Evolutionary conservation across 495 filamentous ascomycete genomes (phyloP).

Genomic region (Penicillium cataractarum): DNA sequence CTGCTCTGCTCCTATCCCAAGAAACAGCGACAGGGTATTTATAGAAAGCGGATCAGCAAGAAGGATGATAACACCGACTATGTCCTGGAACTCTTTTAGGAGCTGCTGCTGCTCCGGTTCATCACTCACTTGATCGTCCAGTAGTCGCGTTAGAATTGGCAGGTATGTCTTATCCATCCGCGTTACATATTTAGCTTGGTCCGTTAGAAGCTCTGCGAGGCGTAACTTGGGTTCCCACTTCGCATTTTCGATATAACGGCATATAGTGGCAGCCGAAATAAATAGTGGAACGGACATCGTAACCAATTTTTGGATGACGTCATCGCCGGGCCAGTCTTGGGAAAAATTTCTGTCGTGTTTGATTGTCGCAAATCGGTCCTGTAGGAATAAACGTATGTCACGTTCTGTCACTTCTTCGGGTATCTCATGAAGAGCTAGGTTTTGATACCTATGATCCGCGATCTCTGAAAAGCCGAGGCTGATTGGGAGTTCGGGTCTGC

Average conservation of each 20-base stretch:
- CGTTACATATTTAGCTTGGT: too few species aligned
- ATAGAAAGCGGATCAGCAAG: too few species aligned
- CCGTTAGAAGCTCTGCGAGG: constrained; percentile 18
- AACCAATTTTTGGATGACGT: constrained; percentile 15
- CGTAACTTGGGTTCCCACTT: constrained; percentile 6
- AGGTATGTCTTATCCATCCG: too few species aligned
- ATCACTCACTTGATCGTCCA: too few species aligned
- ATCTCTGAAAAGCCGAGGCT: constrained; percentile 31
- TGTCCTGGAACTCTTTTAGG: too few species aligned
- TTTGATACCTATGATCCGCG: constrained; percentile 13
- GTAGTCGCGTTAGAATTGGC: too few species aligned
- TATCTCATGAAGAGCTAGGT: constrained; percentile 31
- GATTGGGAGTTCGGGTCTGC: constrained; percentile 51
- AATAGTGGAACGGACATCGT: constrained; percentile 35
- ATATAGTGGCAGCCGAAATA: constrained; percentile 37
- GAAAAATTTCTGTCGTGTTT: too few species aligned
- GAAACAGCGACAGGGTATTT: too few species aligned
- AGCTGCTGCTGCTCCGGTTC: too few species aligned
- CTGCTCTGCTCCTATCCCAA: too few species aligned
- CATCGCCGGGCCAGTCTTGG: constrained; percentile 48
- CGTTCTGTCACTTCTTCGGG: constrained; percentile 22
- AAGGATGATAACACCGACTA: too few species aligned
- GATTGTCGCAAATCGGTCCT: too few species aligned
- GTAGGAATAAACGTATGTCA: constrained; percentile 26
- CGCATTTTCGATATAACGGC: constrained; percentile 27